Evolutionary conservation across 306 rosid genomes (phyloP), one percentile per base, ranked within the genome.

Genomic region (Pyrus bretschneideri): DNA sequence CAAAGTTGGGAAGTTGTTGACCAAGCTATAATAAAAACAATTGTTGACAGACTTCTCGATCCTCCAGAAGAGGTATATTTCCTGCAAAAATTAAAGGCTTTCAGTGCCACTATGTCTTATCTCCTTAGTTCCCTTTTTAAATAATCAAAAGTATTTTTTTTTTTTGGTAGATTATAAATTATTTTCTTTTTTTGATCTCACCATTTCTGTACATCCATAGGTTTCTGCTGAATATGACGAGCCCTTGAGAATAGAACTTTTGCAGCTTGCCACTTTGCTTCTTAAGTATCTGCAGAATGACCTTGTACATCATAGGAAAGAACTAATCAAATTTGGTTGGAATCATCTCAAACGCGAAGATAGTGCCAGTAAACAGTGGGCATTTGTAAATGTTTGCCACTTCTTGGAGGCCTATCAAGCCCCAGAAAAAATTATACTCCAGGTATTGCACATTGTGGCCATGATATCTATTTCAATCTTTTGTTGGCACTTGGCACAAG

Each of bases 1-100:
- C 96, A 92, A 85, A 96, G 97, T 81, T 96, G 99, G 99, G 99
- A 96, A 81, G 99, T 96, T 68, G 98, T 96, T 86, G 99, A 96
- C 84, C 87, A 86, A 77, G 27, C 80, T 77, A 91, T 96, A 40
- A 88, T 96, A 64, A 89, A 96, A 84, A 92, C 98, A 74, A 91
- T 96, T 67, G 98, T 96, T 27, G 99, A 96, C 82, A 96, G 93
- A 86, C 99, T 96, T 92, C 98, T 96, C 33, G 99, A 96, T 88
- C 99, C 99, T 81, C 99, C 97, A 17, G 99, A 96, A 83, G 99
- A 92, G 97, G 99, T 96, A 74, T 27, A 2, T 29, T 61, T 62
- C 45, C 60, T 19, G 60, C 21, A 61, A 59, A 10, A 19, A 5
- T n/a, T 38, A 73, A 33, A 3, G 2, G 17, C 29, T 42, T 62